Conservation (phyloP, 495 filamentous ascomycete species). For the Saxophila tyrrhenica region DNA sequence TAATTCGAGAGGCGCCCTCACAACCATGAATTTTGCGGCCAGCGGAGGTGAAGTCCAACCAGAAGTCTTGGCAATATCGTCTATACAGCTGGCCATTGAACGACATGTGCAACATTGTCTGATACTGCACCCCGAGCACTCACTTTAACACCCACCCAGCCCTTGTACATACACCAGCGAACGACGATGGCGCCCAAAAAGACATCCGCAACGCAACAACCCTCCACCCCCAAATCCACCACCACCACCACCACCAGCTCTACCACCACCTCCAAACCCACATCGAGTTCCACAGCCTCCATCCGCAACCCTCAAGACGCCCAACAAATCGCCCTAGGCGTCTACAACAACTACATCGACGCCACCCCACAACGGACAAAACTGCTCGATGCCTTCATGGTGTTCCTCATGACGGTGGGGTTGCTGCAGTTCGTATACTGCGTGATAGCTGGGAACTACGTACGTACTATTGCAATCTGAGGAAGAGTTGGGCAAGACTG, state of each 20-base stretch:
- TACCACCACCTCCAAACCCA: background rate
- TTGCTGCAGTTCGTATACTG: conserved; percentile 90
- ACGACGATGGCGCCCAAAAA: conserved; percentile 20
- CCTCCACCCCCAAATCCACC: conserved; percentile 7
- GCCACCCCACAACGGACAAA: conserved; percentile 81
- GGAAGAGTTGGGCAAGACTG: too few species aligned
- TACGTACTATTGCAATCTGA: conserved; percentile 38
- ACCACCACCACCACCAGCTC: conserved; percentile 3
- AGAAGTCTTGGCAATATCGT: background rate
- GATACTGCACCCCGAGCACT: too few species aligned
- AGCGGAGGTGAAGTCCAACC: background rate
- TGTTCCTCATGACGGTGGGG: conserved; percentile 73
- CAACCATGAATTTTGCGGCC: background rate
- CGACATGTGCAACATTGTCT: too few species aligned
- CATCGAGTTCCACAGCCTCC: conserved; percentile 2
- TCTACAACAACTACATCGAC: conserved; percentile 65
- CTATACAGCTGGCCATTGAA: background rate
- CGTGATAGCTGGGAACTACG: conserved; percentile 84
- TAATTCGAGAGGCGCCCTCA: too few species aligned
- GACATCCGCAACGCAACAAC: conserved; percentile 7
- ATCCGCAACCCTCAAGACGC: conserved; percentile 35
- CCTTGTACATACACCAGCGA: too few species aligned
- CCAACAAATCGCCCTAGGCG: conserved; percentile 40
- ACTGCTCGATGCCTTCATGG: conserved; percentile 87
- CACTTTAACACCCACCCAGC: too few species aligned